Base-by-base conservation (phyloP, 2,329 filamentous ascomycete species). In the Diplocarpon mali region DNA sequence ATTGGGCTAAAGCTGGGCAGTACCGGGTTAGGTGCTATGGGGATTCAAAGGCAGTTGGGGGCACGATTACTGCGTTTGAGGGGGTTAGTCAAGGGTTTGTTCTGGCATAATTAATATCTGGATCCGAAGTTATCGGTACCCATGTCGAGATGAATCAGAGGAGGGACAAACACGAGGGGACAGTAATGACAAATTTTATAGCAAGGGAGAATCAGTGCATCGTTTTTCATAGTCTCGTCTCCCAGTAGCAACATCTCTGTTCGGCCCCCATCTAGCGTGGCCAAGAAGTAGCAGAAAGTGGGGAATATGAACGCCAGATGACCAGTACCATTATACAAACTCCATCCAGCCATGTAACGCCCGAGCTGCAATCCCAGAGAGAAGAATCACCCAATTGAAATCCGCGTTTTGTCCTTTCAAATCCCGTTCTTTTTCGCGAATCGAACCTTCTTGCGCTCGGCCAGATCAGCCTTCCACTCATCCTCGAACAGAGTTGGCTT, bases 11-110 rank as follows among this genome's bases (percentile, higher is more conserved):
- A 47, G 64, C 51, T 48, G 89, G 89, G 0, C 76, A 73, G 38
- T 96, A 95, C 64, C 70, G 88, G 17, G 64, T 94, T 37, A 76
- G 71, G 65, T 96, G 95, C 60, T 90, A 80, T 64, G 90, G 90
- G 0, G 88, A 95, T 65, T 70, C 77, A 2, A 95, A 89, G 73
- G 69, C 69, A 5, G 59, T 74, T 24, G 75, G 70, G 1, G 79
- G 81, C 0, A 64, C 57, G 1, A 78, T 92, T 32, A 75, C 67
- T 32, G 62, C 73, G 2, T 92, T 94, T 66, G 76, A 84, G 53
- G 85, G 84, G 0, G 69, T 69, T 8, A 84, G 80, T 57, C 68
- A 69, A 38, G 63, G 62, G 42, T 83, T 82, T 63, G 45, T 53
- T 28, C 50, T 59, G 38, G 41, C 30, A 13, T 48, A 31, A 50